Conservation (phyloP, 306 rosid species). For the Vachellia collinsii region DNA sequence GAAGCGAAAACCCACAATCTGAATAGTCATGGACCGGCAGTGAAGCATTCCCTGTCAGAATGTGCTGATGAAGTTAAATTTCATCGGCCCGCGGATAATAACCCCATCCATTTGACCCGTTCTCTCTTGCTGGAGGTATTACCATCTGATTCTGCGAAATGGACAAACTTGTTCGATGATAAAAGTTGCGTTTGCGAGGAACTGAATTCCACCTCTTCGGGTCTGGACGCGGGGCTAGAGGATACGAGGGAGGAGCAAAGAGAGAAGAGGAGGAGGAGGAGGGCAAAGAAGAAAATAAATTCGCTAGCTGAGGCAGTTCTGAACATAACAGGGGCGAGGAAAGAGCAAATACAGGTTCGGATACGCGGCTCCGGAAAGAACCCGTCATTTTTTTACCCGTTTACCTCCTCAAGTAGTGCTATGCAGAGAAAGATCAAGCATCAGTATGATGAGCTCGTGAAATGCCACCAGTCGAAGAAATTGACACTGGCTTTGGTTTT, state of each 20-base stretch:
- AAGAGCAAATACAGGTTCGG: constrained; percentile 44
- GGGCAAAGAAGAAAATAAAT: no score
- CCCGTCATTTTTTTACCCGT: constrained; percentile 68
- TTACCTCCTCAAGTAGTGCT: constrained; percentile 71
- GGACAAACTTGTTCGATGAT: constrained; percentile 47
- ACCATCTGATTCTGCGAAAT: constrained; percentile 60
- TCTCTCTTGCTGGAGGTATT: constrained; percentile 51
- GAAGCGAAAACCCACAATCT: constrained; percentile 32
- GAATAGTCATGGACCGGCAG: constrained; percentile 17
- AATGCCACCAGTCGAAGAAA: constrained; percentile 61
- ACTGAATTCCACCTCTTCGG: no score
- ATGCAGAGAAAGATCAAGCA: constrained; percentile 86
- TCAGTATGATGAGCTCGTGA: constrained; percentile 78
- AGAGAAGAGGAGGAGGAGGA: no score
- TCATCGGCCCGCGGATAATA: constrained; percentile 21
- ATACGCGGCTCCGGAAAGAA: constrained; percentile 44
- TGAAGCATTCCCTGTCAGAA: constrained; percentile 33
- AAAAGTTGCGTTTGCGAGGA: constrained; percentile 25
- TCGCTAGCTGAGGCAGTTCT: no score
- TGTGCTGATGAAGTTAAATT: constrained; percentile 4
- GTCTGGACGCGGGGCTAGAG: no score
- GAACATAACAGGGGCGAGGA: no score
- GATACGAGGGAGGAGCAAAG: no score
- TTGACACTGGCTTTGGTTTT: constrained; percentile 79
- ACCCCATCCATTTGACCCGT: constrained; percentile 45